Conservation (phyloP, 2,329 filamentous ascomycete genomes). For the Fusarium musae region DNA sequence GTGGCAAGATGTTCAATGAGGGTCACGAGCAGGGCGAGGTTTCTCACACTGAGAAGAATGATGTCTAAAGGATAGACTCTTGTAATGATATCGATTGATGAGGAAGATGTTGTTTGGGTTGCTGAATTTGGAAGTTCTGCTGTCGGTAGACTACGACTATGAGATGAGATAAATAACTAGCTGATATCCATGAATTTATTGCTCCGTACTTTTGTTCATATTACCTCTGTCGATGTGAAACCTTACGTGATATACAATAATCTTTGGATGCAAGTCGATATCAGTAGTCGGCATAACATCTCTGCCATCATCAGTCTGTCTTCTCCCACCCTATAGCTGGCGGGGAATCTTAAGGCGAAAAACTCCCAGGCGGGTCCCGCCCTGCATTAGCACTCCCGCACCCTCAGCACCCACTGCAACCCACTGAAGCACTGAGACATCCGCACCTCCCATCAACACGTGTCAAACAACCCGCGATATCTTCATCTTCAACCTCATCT, state of each 20-base stretch:
- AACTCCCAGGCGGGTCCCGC: background rate
- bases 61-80: background rate
- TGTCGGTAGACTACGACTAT: background rate
- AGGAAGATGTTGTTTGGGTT: background rate
- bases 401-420: background rate
- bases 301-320: background rate
- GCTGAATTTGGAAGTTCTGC: background rate
- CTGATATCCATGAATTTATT: slow-evolving; percentile 1
- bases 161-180: slow-evolving; percentile 18
- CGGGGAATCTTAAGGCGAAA: background rate
- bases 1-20: slow-evolving; percentile 27
- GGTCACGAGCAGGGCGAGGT: slow-evolving; percentile 6
- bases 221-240: fast-evolving
- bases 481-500: background rate
- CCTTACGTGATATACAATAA: fast-evolving
- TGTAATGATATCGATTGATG: background rate
- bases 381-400: background rate
- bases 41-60: slow-evolving; percentile 32
- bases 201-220: too few relatives aligned
- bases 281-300: background rate
- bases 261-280: background rate
- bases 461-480: slow-evolving; percentile 21
- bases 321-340: background rate
- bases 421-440: slow-evolving; percentile 13
- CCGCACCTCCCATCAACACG: slow-evolving; percentile 19